phyloP scores from a whole-genome alignment of 306 rosid genomes.

The Rubus parviflorus region DNA sequence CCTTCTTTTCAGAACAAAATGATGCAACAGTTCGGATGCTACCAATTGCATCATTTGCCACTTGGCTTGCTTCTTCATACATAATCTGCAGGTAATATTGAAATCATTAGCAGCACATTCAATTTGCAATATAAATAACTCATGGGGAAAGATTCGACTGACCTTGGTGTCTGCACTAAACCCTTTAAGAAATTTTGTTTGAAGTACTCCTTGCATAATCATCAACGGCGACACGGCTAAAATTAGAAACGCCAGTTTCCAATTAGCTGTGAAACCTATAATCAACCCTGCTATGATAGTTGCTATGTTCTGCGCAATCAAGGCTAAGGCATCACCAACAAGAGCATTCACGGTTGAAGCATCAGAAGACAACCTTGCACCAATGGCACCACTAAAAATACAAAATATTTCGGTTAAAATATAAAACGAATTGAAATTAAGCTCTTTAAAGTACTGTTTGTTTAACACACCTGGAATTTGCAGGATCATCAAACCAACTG shows the following conservation, averaged over 20 bases:
- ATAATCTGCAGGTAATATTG: conserved; percentile 39
- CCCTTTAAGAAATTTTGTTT: conserved; percentile 58
- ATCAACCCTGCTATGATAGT: conserved; percentile 55
- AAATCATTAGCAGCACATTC: neutral
- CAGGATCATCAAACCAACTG: conserved; percentile 86
- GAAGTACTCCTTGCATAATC: conserved; percentile 53
- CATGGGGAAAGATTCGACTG: neutral
- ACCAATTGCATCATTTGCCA: conserved; percentile 89
- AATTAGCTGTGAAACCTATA: conserved; percentile 79
- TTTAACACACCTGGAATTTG: conserved; percentile 68
- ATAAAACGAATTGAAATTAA: neutral
- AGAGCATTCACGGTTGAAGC: conserved; percentile 71
- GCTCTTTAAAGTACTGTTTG: neutral
- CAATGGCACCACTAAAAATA: conserved; percentile 64
- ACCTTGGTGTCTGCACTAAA: conserved; percentile 94
- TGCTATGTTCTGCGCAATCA: conserved; percentile 63
- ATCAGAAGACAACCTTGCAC: conserved; percentile 86
- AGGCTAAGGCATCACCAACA: conserved; percentile 77
- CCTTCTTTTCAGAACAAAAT: conserved; percentile 85
- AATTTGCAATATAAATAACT: neutral
- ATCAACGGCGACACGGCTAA: conserved; percentile 65
- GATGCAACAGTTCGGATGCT: conserved; percentile 92
- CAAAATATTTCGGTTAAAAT: neutral
- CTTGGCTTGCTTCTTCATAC: conserved; percentile 97
- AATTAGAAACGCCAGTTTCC: conserved; percentile 63